Evolutionary conservation across 768 basidiomycete species (phyloP).

Genomic region (Psilocybe azurescens): DNA sequence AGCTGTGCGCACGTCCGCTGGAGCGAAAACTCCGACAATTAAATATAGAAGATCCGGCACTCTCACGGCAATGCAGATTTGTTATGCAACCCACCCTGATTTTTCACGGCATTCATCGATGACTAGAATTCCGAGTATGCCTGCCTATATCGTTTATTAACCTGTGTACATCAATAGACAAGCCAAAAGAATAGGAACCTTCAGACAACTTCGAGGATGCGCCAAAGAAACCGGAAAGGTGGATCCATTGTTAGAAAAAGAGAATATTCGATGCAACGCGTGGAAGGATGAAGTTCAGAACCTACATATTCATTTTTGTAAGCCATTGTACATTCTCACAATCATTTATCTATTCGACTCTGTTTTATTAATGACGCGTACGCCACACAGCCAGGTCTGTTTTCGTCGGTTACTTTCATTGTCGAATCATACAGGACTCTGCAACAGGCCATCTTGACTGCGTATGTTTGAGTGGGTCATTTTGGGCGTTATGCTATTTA

Average conservation of each 20-base stretch:
- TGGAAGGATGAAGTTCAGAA: slow-evolving; percentile 21
- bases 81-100: no score
- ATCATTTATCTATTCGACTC: neutral
- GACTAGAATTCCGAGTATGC: no score
- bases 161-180: neutral
- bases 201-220: neutral
- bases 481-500: no score
- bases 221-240: neutral
- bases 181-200: neutral
- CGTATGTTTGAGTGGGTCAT: no score
- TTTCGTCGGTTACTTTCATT: slow-evolving; percentile 19
- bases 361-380: no score
- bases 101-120: no score
- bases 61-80: no score
- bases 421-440: slow-evolving; percentile 15
- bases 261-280: slow-evolving; percentile 9
- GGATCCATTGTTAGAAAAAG: slow-evolving; percentile 8
- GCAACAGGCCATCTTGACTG: neutral
- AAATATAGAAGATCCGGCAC: no score
- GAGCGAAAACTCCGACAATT: no score
- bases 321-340: neutral
- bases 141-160: no score
- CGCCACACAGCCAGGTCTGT: slow-evolving; percentile 20
- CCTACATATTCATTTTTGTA: slow-evolving; percentile 22
- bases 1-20: no score